Base-by-base conservation (phyloP, 306 rosid species). In the Abrus pulchellus region DNA sequence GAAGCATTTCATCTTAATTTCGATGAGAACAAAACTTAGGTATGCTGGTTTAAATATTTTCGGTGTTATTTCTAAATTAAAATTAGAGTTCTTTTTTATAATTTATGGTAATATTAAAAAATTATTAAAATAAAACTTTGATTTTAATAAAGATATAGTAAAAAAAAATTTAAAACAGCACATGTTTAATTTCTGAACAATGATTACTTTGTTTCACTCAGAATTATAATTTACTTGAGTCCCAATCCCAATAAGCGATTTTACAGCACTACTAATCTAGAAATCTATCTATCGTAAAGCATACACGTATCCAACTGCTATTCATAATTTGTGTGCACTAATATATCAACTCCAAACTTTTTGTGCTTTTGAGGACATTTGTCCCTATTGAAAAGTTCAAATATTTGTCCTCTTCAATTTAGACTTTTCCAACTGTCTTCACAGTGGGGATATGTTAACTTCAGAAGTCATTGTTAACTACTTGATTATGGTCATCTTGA, bases 341-440 rank as follows among this genome's bases (percentile, higher is more conserved):
- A 28, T 72, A 20, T 34, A 36, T 36, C 77, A 8, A 53, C 12
- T 27, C 64, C 76, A 38, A 53, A 40, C 13, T 14, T 65, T 9
- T 54, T 38, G 77, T 74, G 43, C 10, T 28, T 56, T 40, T 53
- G 36, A 72, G 64, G 32, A 36, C 64, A 2, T 33, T 36, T 53
- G 65, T 61, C 44, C 3, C 6, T 54, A 10, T 36, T 54, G 11
- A 55, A 40, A 57, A 57, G 55, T 3, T 30, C 67, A 74, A 74
- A 28, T 43, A 57, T 28, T 41, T 74, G 56, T 43, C 32, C 56
- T 28, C 55, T 40, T 45, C 43, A 10, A 0, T 8, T 40, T 41
- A 41, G 54, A 74, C 38, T 57, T 57, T 74, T 74, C 78, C 57
- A 57, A 57, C 68, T 40, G 7, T 55, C 10, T 55, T 6, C 55